These are phyloP conservation scores for Grammothele lineata DNA, from an alignment of 768 basidiomycete species.

Conservation along the genomic window DNA sequence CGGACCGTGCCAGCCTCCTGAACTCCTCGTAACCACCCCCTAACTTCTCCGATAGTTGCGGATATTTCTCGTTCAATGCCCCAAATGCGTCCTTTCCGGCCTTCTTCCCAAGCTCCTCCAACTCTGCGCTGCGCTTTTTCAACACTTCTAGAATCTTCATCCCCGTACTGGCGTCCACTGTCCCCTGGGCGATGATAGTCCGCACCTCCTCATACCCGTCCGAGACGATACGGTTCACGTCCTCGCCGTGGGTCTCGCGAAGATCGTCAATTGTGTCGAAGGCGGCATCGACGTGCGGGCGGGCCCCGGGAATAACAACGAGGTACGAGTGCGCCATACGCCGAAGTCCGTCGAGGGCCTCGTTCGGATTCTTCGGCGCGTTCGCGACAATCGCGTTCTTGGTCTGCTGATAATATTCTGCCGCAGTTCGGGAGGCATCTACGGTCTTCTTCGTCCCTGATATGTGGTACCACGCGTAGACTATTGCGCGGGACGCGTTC, in stretches of 20 bases:
- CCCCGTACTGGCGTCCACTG: conserved; percentile 25
- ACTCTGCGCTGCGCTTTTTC: conserved; percentile 19
- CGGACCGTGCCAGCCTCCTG: conserved; percentile 21
- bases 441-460: conserved; percentile 36
- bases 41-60: conserved; percentile 27
- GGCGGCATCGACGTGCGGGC: conserved; percentile 34
- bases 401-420: conserved; percentile 23
- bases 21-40: conserved; percentile 28
- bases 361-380: conserved; percentile 27
- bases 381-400: conserved; percentile 22
- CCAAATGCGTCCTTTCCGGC: conserved; percentile 25
- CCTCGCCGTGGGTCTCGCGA: conserved; percentile 34
- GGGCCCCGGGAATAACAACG: conserved; percentile 35
- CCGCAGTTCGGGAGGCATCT: conserved; percentile 29
- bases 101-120: conserved; percentile 27
- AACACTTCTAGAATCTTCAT: conserved; percentile 26
- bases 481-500: too few species aligned
- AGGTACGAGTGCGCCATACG: conserved; percentile 38
- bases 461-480: conserved; percentile 37
- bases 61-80: conserved; percentile 25
- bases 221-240: conserved; percentile 34
- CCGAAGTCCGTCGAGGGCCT: conserved; percentile 36
- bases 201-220: conserved; percentile 35
- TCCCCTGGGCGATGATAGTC: conserved; percentile 20
- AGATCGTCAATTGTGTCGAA: conserved; percentile 41